These are phyloP conservation scores for Casuarina glauca DNA, from an alignment of 306 rosid species.

Conservation along the genomic window DNA sequence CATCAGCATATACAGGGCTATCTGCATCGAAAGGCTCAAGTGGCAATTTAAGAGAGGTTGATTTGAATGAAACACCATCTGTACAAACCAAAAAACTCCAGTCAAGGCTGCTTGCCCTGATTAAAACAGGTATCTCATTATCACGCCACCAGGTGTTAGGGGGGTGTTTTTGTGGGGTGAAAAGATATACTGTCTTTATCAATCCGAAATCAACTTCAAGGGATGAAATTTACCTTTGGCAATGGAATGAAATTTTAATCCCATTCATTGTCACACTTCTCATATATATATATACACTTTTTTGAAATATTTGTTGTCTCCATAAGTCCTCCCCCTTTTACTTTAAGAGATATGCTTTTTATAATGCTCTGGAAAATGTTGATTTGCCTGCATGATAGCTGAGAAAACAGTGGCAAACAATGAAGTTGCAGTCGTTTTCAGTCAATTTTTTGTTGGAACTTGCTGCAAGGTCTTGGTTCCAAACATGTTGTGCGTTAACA, in stretches of 20 bases:
- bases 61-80: conserved; percentile 78
- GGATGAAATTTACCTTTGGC: no score
- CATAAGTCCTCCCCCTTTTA: background rate
- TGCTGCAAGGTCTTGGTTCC: background rate
- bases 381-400: background rate
- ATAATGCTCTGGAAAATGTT: background rate
- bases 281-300: no score
- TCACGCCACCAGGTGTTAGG: background rate
- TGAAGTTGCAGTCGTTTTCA: background rate
- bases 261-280: no score
- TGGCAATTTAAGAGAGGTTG: conserved; percentile 66
- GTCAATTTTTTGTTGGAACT: no score
- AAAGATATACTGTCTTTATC: background rate
- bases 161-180: background rate
- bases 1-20: conserved; percentile 27
- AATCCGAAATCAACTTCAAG: no score
- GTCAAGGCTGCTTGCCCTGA: conserved; percentile 52
- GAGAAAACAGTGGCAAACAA: background rate
- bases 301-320: background rate
- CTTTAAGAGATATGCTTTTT: background rate
- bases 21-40: conserved; percentile 42
- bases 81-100: conserved; percentile 60
- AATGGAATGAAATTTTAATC: no score
- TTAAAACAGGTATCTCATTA: conserved; percentile 67
- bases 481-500: background rate